Percentiles rank a stretch among this genome's conserved stretches.
Evolutionary conservation across 495 filamentous ascomycete species (phyloP).

Genomic region (Articulospora tetracladia): DNA sequence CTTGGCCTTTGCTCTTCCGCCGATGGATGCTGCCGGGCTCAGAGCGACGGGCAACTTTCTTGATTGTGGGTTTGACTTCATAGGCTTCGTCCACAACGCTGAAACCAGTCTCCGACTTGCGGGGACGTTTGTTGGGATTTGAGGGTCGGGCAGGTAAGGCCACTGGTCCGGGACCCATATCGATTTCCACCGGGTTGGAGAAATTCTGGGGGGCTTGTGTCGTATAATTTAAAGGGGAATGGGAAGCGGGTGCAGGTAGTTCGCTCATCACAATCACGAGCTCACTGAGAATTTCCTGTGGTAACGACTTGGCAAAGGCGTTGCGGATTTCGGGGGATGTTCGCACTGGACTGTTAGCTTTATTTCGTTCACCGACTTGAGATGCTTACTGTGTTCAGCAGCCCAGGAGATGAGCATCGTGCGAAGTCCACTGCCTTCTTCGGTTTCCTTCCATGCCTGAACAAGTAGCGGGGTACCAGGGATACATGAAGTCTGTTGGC

Average conservation of each 20-base stretch:
- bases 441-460: constrained; percentile 50
- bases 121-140: constrained; percentile 16
- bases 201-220: constrained; percentile 14
- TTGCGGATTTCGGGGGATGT: constrained; percentile 40
- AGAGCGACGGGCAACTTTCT: constrained; percentile 33
- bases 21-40: constrained; percentile 6
- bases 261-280: constrained; percentile 53
- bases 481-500: constrained; percentile 42
- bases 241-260: constrained; percentile 17
- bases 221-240: constrained; percentile 26
- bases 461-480: constrained; percentile 49
- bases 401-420: constrained; percentile 50
- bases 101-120: constrained; percentile 28
- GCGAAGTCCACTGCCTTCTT: constrained; percentile 50
- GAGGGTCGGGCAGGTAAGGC: constrained; percentile 2
- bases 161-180: not conserved
- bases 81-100: constrained; percentile 28
- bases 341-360: constrained; percentile 18
- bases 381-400: constrained; percentile 46
- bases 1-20: not conserved
- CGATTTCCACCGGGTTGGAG: constrained; percentile 14
- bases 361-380: constrained; percentile 25
- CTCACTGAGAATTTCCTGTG: constrained; percentile 50
- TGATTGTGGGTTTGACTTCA: constrained; percentile 25
- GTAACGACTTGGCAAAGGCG: constrained; percentile 48